Base-by-base conservation (phyloP, 2,329 filamentous ascomycete species). In the Colletotrichum caudatum region DNA sequence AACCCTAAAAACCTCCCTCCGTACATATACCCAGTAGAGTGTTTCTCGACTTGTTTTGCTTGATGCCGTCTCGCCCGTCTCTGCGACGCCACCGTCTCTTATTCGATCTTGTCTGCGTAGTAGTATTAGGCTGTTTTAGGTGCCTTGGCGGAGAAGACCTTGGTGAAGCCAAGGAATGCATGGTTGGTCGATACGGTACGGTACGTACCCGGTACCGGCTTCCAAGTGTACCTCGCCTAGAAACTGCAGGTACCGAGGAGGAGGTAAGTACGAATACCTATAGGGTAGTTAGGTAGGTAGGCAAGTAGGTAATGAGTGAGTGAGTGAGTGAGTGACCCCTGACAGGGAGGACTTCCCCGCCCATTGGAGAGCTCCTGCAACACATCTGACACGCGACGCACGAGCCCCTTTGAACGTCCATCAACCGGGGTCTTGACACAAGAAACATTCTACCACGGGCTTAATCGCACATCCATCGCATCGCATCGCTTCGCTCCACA, bases 321-420 rank as follows among this genome's bases (percentile, higher is more conserved):
- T n/a, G n/a, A n/a, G n/a, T n/a, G n/a, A n/a, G n/a, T 29, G 29
- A 29, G 7, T 23, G 5, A n/a, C 20, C 44, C 41, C 41, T 46
- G 11, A 46, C 41, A 29, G 18, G 44, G 44, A 46, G 20, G n/a
- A 2, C 11, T 9, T 59, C 37, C 20, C 33, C 54, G 23, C 54
- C 20, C 12, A 58, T 58, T 29, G 14, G 37, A 20, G 44, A 18
- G 41, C 41, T 63, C 53, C 63, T 74, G 72, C 53, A 71, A 74
- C 72, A 74, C 66, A 56, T 73, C 70, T 74, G 72, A 74, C 54
- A 74, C 72, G 60, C 63, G 58, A 48, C 57, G 58, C 66, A 66
- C 62, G 59, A 62, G 37, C 71, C 64, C 67, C 71, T 44, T 46
- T 16, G 39, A 26, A 46, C 37, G 8, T 37, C 56, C 63, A 58